These are phyloP conservation scores for Colletotrichum scovillei DNA, from an alignment of 2,329 filamentous ascomycete genomes.

Conservation along the genomic window DNA sequence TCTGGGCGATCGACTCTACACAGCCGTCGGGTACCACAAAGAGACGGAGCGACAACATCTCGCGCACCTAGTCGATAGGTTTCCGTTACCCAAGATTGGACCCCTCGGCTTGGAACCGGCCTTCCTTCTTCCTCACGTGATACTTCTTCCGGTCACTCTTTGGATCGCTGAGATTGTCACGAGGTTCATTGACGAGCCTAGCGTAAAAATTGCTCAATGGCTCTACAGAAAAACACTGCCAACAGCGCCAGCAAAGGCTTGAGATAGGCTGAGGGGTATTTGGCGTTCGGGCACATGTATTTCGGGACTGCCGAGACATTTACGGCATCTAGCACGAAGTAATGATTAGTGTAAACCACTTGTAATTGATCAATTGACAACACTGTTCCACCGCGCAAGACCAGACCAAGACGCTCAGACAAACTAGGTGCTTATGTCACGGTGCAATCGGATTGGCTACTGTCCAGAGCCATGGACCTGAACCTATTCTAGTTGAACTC, in stretches of 20 bases:
- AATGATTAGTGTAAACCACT: background rate
- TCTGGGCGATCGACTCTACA: conserved; percentile 68
- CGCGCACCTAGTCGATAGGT: conserved; percentile 65
- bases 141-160: conserved; percentile 69
- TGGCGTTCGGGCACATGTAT: background rate
- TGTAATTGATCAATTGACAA: background rate
- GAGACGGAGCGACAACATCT: conserved; percentile 61
- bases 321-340: background rate
- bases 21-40: conserved; percentile 66
- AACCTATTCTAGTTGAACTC: background rate
- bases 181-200: conserved; percentile 67
- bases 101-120: conserved; percentile 70
- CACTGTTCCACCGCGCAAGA: background rate
- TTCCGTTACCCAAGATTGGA: conserved; percentile 65
- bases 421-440: background rate
- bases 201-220: conserved; percentile 67
- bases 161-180: conserved; percentile 69
- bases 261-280: background rate
- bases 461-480: background rate
- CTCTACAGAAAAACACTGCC: conserved; percentile 61
- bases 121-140: conserved; percentile 69
- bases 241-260: background rate
- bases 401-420: background rate
- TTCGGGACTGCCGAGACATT: background rate
- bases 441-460: background rate